A percentile compares a stretch with the other conserved stretches of the same genome.
Conservation (phyloP, 2,329 filamentous ascomycete species). For the Paramyrothecium sp. region DNA sequence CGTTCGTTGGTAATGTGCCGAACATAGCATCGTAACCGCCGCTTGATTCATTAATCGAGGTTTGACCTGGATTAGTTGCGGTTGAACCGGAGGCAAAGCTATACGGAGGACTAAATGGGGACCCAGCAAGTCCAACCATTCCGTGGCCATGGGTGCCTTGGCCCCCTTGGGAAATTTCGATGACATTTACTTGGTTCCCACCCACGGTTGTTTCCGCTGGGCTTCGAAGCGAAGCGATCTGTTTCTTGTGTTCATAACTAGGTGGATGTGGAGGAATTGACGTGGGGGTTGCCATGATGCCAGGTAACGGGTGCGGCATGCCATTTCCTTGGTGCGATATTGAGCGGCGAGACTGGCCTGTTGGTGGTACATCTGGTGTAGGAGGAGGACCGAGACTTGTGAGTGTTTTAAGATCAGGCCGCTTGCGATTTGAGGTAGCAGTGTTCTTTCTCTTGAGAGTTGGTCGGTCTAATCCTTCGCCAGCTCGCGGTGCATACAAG, state of each 20-base stretch:
- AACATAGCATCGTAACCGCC: conserved; percentile 60
- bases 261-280: conserved; percentile 34
- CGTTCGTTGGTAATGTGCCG: conserved; percentile 50
- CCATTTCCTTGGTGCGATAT: conserved; percentile 30
- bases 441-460: conserved; percentile 51
- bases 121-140: conserved; percentile 26
- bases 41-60: conserved; percentile 26
- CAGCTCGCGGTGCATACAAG: conserved; percentile 41
- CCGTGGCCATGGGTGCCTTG: conserved; percentile 17
- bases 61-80: conserved; percentile 21
- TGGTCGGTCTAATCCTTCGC: conserved; percentile 27
- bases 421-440: conserved; percentile 32
- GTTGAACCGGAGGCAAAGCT: conserved; percentile 32
- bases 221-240: conserved; percentile 22
- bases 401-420: conserved; percentile 35
- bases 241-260: conserved; percentile 23
- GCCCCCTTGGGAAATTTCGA: conserved; percentile 22
- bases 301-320: conserved; percentile 36
- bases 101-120: conserved; percentile 42
- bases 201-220: conserved; percentile 24
- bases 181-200: conserved; percentile 34
- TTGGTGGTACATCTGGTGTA: conserved; percentile 23
- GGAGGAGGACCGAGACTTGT: conserved; percentile 20
- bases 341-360: conserved; percentile 33
- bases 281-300: conserved; percentile 35